Evolutionary conservation across 2,329 filamentous ascomycete species (phyloP).

Genomic region (Sphaerostilbella broomeana): DNA sequence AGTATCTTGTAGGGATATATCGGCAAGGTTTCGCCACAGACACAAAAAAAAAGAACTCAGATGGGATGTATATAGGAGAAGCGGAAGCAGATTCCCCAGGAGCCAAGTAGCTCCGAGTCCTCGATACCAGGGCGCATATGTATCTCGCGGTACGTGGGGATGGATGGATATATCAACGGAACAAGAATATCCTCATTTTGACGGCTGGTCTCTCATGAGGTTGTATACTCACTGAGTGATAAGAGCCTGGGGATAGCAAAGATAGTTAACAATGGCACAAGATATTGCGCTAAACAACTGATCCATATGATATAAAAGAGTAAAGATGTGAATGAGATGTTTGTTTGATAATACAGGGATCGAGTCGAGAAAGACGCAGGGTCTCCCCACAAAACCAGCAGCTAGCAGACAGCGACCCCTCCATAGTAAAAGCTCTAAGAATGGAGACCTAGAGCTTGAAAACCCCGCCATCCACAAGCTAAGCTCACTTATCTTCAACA

Average conservation of each 20-base stretch:
- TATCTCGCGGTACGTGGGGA: too few relatives aligned
- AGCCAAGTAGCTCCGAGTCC: too few relatives aligned
- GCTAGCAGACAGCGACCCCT: neutral
- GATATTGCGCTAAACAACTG: neutral
- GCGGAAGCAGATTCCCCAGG: slow-evolving; percentile 4
- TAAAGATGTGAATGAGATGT: too few relatives aligned
- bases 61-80: slow-evolving; percentile 4
- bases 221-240: neutral
- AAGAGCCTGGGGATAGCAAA: neutral
- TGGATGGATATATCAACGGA: too few relatives aligned
- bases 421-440: neutral
- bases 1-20: slow-evolving; percentile 2
- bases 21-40: neutral
- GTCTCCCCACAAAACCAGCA: neutral
- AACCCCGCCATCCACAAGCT: neutral
- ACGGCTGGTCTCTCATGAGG: slow-evolving; percentile 1
- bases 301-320: too few relatives aligned
- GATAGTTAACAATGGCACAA: neutral
- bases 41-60: too few relatives aligned
- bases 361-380: neutral
- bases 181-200: slow-evolving; percentile 1
- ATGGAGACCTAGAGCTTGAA: neutral
- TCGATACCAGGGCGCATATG: too few relatives aligned
- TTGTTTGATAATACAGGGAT: too few relatives aligned
- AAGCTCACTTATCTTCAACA: too few relatives aligned